These are phyloP conservation scores for Trichoderma orchidacearum DNA, from an alignment of 495 filamentous ascomycete species.

Conservation along the genomic window DNA sequence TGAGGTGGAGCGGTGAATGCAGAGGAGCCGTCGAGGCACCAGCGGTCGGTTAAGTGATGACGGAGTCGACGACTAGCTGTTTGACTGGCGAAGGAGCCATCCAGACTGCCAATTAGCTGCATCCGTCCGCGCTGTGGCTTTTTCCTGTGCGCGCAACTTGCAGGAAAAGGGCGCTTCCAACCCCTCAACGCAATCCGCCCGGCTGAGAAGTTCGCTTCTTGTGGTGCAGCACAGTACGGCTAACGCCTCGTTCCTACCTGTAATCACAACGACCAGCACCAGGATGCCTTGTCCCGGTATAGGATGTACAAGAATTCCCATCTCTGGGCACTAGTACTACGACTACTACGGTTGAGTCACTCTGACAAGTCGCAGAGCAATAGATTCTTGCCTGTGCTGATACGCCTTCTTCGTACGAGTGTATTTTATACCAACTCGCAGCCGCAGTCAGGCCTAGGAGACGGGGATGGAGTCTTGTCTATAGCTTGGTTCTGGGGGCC, in stretches of 20 bases:
- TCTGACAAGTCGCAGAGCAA: not conserved
- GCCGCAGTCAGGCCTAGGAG: too few species aligned
- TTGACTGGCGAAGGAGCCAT: not conserved
- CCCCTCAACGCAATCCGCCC: not conserved
- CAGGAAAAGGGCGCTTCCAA: not conserved
- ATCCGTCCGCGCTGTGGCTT: not conserved
- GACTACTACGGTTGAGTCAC: not conserved
- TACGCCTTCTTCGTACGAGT: not conserved
- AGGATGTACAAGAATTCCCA: too few species aligned
- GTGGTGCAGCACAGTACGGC: not conserved
- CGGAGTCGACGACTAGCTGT: too few species aligned
- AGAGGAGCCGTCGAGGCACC: not conserved
- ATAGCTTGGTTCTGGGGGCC: too few species aligned
- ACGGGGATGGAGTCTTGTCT: too few species aligned
- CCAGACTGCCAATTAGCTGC: not conserved
- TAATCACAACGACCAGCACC: not conserved
- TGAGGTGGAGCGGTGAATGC: conserved; percentile 1
- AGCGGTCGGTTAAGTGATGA: not conserved
- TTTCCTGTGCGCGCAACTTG: not conserved
- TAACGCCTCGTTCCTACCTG: not conserved
- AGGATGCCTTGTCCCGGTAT: not conserved
- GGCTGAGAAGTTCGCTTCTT: not conserved
- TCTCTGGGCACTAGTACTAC: not conserved
- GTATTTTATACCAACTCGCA: too few species aligned
- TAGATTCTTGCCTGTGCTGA: not conserved